Conservation (phyloP, 257 asterid genomes). For the Nicotiana benthamiana region DNA sequence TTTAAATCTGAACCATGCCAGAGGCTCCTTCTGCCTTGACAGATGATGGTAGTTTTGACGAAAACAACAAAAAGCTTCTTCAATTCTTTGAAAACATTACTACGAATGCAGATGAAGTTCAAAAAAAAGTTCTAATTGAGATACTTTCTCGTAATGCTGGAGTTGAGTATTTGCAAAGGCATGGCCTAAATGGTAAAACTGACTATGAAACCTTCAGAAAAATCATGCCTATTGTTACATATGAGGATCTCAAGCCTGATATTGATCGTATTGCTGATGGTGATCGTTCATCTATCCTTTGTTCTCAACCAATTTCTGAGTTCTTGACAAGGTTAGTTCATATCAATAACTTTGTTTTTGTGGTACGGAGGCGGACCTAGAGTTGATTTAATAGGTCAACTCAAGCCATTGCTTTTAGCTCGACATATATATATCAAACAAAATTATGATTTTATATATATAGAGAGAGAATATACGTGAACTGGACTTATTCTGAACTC, state of each 20-base stretch:
- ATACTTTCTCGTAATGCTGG: slow-evolving; percentile 7
- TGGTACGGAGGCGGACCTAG: neutral
- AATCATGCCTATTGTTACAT: neutral
- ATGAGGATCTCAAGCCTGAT: slow-evolving; percentile 16
- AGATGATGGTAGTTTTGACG: neutral
- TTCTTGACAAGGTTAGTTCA: slow-evolving; percentile 11
- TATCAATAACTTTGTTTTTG: neutral
- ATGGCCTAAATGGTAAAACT: neutral
- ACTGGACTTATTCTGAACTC: neutral
- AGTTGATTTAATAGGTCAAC: neutral
- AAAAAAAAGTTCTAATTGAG: neutral
- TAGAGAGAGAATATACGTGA: too few relatives aligned
- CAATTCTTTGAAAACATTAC: slow-evolving; percentile 1
- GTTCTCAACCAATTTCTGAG: slow-evolving; percentile 15
- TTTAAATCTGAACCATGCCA: neutral
- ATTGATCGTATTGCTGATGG: slow-evolving; percentile 17
- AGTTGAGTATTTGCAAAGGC: slow-evolving; percentile 4
- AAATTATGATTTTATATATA: neutral
- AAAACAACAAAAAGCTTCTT: slow-evolving; percentile 2
- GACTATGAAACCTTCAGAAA: slow-evolving; percentile 1
- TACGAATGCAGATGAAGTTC: neutral
- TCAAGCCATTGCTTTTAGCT: neutral
- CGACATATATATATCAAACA: neutral
- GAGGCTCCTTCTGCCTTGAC: neutral
- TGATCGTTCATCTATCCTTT: slow-evolving; percentile 12